These are phyloP conservation scores for Marasmius oreades DNA, from an alignment of 1,284 basidiomycete species.

Conservation along the genomic window DNA sequence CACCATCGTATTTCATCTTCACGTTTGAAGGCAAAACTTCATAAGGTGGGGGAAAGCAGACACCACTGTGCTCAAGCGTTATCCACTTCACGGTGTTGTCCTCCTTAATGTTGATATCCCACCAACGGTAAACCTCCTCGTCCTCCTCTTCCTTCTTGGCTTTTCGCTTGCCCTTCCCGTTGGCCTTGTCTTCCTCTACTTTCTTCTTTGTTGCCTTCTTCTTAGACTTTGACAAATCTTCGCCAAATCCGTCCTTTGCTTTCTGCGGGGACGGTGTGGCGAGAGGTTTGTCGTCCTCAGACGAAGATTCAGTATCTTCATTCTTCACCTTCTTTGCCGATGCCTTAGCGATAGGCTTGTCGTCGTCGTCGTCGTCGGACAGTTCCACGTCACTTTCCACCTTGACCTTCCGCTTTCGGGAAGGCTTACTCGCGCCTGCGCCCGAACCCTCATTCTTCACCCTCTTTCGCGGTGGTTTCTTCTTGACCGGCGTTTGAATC, in stretches of 20 bases:
- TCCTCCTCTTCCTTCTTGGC: constrained; percentile 54
- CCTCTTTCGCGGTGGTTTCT: constrained; percentile 62
- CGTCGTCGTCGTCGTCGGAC: constrained; percentile 34
- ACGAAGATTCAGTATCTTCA: constrained; percentile 19
- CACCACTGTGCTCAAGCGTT: constrained; percentile 90
- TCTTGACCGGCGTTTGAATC: constrained; percentile 34
- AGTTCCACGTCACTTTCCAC: constrained; percentile 48
- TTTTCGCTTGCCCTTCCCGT: constrained; percentile 33
- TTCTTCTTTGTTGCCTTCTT: constrained; percentile 10
- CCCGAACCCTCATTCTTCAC: constrained; percentile 54
- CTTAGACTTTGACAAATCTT: constrained; percentile 16
- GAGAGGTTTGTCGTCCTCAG: constrained; percentile 41
- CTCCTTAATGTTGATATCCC: constrained; percentile 65
- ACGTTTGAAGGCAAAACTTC: constrained; percentile 80
- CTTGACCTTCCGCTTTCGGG: constrained; percentile 52
- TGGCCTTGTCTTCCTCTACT: background rate
- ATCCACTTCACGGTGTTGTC: constrained; percentile 89
- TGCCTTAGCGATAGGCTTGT: constrained; percentile 35
- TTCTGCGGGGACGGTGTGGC: constrained; percentile 33
- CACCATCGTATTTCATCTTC: constrained; percentile 97
- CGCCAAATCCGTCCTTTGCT: constrained; percentile 19
- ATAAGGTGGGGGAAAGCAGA: constrained; percentile 95
- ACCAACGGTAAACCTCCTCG: constrained; percentile 77
- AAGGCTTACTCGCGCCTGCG: constrained; percentile 40
- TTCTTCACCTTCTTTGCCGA: constrained; percentile 31